A percentile compares a stretch with the other conserved stretches of the same genome.
phyloP scores from a whole-genome alignment of 2,329 filamentous ascomycete species.

The Fusarium pseudocircinatum region DNA sequence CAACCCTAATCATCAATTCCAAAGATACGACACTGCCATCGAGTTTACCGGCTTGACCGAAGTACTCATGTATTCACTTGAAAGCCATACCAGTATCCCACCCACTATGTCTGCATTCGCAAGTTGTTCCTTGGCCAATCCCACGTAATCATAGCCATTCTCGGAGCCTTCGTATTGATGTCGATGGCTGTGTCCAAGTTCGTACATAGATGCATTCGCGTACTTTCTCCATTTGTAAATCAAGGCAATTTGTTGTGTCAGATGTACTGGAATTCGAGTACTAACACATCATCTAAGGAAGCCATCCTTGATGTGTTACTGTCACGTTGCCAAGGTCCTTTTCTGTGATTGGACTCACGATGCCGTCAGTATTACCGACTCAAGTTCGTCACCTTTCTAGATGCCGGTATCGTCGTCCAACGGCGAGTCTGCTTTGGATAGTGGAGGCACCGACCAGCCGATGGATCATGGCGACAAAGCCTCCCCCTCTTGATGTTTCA shows the following conservation, averaged over 20 bases:
- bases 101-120: slow-evolving; percentile 14
- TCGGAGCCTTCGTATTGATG: slow-evolving; percentile 26
- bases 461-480: slow-evolving; percentile 19
- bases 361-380: slow-evolving; percentile 32
- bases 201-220: slow-evolving; percentile 34
- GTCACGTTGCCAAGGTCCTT: slow-evolving; percentile 39
- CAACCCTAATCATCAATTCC: slow-evolving; percentile 33
- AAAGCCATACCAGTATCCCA: slow-evolving; percentile 7
- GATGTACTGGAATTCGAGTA: slow-evolving; percentile 17
- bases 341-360: slow-evolving; percentile 39
- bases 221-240: slow-evolving; percentile 16
- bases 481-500: slow-evolving; percentile 26
- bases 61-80: slow-evolving; percentile 10
- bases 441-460: slow-evolving; percentile 30
- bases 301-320: slow-evolving; percentile 26
- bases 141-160: slow-evolving; percentile 24
- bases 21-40: slow-evolving; percentile 25
- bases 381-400: slow-evolving; percentile 19
- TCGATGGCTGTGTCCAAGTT: slow-evolving; percentile 30
- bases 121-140: slow-evolving; percentile 20
- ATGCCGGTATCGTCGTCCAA: slow-evolving; percentile 32
- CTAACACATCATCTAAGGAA: slow-evolving; percentile 15
- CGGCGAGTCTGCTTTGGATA: slow-evolving; percentile 16
- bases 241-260: slow-evolving; percentile 19
- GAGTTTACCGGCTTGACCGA: slow-evolving; percentile 22